Evolutionary conservation across 1,284 basidiomycete genomes (phyloP).

Genomic region (Mrakiaceae sp.): DNA sequence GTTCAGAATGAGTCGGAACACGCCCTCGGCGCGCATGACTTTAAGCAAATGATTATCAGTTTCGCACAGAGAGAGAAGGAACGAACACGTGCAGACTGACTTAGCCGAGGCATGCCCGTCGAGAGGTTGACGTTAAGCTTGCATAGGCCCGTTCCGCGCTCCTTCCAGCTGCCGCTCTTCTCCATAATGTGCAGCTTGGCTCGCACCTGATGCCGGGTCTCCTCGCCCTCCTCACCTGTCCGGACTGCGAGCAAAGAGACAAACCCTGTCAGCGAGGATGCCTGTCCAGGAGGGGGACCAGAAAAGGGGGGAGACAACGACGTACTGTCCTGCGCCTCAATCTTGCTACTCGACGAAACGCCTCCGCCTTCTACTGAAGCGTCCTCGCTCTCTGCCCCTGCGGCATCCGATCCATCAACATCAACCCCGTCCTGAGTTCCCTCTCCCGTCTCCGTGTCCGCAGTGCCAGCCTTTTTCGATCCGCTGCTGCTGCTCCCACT

Average conservation of each 20-base stretch:
- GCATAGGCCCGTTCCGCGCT: conserved; percentile 70
- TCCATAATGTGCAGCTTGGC: conserved; percentile 72
- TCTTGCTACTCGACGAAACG: background rate
- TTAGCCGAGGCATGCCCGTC: conserved; percentile 58
- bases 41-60: background rate
- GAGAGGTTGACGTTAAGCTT: conserved; percentile 69
- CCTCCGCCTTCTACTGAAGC: background rate
- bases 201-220: conserved; percentile 69
- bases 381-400: background rate
- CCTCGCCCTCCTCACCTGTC: conserved; percentile 88
- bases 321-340: conserved; percentile 10
- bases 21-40: conserved; percentile 95
- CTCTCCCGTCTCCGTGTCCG: background rate
- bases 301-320: background rate
- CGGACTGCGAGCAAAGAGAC: conserved; percentile 42
- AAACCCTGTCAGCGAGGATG: background rate
- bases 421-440: too few relatives aligned
- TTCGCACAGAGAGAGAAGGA: conserved; percentile 3
- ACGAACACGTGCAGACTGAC: conserved; percentile 34
- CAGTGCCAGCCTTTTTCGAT: too few relatives aligned
- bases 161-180: conserved; percentile 64
- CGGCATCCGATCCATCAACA: background rate
- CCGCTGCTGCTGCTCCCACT: too few relatives aligned
- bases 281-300: background rate
- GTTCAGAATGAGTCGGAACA: conserved; percentile 73